These are phyloP conservation scores for Nitzschia inconspicua DNA, from an alignment of 108 stramenopile species.

Conservation along the genomic window DNA sequence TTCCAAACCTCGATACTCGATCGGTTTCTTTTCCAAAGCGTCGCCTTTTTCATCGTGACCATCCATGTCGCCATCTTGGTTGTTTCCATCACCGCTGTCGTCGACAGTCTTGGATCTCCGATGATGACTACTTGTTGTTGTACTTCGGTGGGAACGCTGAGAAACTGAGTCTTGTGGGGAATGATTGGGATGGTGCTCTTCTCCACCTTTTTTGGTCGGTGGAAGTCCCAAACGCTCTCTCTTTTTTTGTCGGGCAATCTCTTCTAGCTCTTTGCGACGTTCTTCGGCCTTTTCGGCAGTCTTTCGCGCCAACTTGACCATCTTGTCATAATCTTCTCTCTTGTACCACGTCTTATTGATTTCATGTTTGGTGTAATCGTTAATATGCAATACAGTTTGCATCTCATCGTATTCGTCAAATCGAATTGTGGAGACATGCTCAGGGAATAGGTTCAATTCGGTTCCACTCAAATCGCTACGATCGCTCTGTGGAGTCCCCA, in stretches of 20 bases:
- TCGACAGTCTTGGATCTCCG: neutral
- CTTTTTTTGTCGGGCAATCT: too few relatives aligned
- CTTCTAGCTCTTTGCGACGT: slow-evolving; percentile 19
- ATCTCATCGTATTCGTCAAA: slow-evolving; percentile 36
- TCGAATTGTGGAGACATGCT: slow-evolving; percentile 22
- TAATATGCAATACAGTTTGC: slow-evolving; percentile 34
- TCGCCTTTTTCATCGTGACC: neutral
- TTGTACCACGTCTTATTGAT: slow-evolving; percentile 27
- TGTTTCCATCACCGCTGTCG: neutral
- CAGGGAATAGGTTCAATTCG: slow-evolving; percentile 6
- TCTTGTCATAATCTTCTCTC: slow-evolving; percentile 35
- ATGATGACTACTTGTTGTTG: neutral
- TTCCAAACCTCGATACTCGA: slow-evolving; percentile 33
- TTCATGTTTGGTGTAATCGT: slow-evolving; percentile 35
- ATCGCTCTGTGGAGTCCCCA: neutral
- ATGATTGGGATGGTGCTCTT: too few relatives aligned
- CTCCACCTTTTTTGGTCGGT: neutral
- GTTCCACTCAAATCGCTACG: too few relatives aligned
- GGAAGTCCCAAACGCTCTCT: neutral
- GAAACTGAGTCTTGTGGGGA: too few relatives aligned
- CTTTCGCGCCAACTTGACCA: slow-evolving; percentile 25
- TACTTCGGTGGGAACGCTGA: neutral
- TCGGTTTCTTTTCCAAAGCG: slow-evolving; percentile 16
- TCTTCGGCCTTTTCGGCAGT: slow-evolving; percentile 29
- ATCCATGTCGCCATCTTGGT: neutral